These are phyloP conservation scores for Boletus sensibilis DNA, from an alignment of 768 basidiomycete genomes.

Conservation along the genomic window DNA sequence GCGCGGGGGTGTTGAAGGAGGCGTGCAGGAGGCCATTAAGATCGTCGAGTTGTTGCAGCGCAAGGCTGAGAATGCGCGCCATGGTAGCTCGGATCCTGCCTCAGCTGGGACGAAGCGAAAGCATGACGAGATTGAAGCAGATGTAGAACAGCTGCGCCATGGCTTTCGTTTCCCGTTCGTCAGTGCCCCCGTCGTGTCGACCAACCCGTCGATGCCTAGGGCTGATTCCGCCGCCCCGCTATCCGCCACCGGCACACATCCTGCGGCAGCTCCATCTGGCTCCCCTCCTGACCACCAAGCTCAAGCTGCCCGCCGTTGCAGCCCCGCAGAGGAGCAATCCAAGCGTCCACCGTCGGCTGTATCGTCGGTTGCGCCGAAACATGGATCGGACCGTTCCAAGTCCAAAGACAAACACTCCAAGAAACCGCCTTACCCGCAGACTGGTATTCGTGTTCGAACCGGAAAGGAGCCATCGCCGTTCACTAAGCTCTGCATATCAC, in stretches of 20 bases:
- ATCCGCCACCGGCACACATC: background rate
- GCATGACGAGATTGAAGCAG: slow-evolving; percentile 39
- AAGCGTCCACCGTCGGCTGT: slow-evolving; percentile 14
- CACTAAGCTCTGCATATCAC: slow-evolving; percentile 7
- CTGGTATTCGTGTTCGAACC: slow-evolving; percentile 48
- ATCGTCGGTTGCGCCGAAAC: slow-evolving; percentile 9
- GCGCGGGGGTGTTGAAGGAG: slow-evolving; percentile 34
- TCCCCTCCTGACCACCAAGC: background rate
- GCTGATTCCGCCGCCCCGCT: background rate
- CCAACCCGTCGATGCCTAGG: background rate
- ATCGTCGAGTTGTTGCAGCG: slow-evolving; percentile 41
- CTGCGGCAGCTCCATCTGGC: background rate
- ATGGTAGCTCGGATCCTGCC: slow-evolving; percentile 12
- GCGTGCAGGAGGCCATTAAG: slow-evolving; percentile 37
- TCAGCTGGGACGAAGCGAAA: slow-evolving; percentile 44
- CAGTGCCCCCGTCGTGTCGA: slow-evolving; percentile 32
- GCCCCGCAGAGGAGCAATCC: slow-evolving; percentile 12
- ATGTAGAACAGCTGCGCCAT: slow-evolving; percentile 26
- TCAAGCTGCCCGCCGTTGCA: background rate
- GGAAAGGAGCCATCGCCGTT: slow-evolving; percentile 34
- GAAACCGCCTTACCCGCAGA: slow-evolving; percentile 41
- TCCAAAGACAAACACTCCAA: slow-evolving; percentile 43
- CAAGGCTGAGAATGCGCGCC: slow-evolving; percentile 38
- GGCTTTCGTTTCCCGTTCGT: slow-evolving; percentile 47
- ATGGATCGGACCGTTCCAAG: slow-evolving; percentile 22